A percentile compares a stretch with the other conserved stretches of the same genome.
Evolutionary conservation across 208 protist genomes (phyloP).

Genomic region (Phytomonas sp.): DNA sequence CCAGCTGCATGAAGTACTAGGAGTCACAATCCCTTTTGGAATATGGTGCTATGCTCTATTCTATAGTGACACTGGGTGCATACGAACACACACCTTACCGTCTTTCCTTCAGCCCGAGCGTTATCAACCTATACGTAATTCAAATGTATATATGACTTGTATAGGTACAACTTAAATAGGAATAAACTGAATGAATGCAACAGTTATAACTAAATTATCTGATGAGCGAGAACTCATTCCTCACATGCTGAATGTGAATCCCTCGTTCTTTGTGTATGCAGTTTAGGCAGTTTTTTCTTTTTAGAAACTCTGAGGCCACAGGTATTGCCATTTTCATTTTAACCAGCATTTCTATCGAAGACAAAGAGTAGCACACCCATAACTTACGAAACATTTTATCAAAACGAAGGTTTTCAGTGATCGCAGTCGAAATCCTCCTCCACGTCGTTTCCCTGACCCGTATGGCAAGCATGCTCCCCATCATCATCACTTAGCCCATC

Average conservation of each 20-base stretch:
- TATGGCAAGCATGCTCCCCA: background rate
- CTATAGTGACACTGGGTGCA: background rate
- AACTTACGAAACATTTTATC: background rate
- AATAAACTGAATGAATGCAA: background rate
- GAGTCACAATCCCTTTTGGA: background rate
- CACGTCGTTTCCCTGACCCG: background rate
- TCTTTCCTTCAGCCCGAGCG: background rate
- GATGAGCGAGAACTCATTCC: background rate
- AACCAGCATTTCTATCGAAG: background rate
- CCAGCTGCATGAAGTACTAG: conserved; percentile 29
- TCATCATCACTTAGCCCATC: conserved; percentile 7
- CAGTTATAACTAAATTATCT: background rate
- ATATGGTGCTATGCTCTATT: background rate
- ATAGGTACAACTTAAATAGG: background rate
- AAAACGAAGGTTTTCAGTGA: background rate
- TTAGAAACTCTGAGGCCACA: background rate
- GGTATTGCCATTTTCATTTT: background rate
- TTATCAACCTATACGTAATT: background rate
- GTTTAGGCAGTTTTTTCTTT: background rate
- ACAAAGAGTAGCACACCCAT: background rate
- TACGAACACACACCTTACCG: background rate
- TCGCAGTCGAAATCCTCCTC: conserved; percentile 23
- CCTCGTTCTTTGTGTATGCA: background rate
- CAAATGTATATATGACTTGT: background rate
- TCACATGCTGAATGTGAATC: background rate